These are phyloP conservation scores for Paraglomus occultum DNA, from an alignment of 192 early-diverging fungal genomes.

Conservation along the genomic window DNA sequence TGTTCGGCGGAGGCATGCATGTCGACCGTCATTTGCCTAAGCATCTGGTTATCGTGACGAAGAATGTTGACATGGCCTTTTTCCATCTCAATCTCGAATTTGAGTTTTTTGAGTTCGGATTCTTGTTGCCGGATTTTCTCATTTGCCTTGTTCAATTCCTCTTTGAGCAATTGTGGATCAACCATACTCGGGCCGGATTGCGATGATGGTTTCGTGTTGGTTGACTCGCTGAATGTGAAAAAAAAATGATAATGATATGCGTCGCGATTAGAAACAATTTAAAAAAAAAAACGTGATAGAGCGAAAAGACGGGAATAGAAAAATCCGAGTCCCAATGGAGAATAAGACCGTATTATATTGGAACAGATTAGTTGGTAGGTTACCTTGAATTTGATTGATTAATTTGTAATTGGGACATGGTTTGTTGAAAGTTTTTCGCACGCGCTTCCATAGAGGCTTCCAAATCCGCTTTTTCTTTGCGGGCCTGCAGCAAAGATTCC, in stretches of 20 bases:
- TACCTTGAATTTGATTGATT: background rate
- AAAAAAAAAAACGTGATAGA: background rate
- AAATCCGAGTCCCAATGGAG: no score
- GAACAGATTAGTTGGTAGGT: background rate
- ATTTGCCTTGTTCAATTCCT: conserved; percentile 31
- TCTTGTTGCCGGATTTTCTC: conserved; percentile 44
- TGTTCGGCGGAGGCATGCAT: conserved; percentile 60
- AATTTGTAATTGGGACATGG: conserved; percentile 28
- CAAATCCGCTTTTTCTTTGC: conserved; percentile 35
- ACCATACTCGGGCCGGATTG: background rate
- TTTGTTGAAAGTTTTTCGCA: conserved; percentile 29
- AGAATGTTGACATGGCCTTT: conserved; percentile 61
- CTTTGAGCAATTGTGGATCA: conserved; percentile 30
- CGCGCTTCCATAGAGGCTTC: conserved; percentile 36
- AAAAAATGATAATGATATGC: background rate
- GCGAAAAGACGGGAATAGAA: background rate
- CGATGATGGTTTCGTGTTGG: conserved; percentile 26
- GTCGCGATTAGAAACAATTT: background rate
- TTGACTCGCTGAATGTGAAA: background rate
- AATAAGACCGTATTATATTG: no score
- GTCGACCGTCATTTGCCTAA: conserved; percentile 55
- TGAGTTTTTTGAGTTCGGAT: conserved; percentile 51
- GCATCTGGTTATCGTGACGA: conserved; percentile 55
- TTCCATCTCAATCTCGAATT: conserved; percentile 67
- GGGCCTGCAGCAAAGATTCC: conserved; percentile 25